phyloP scores from a whole-genome alignment of 192 early-diverging fungal species.

The Coemansia nantahalensis region DNA sequence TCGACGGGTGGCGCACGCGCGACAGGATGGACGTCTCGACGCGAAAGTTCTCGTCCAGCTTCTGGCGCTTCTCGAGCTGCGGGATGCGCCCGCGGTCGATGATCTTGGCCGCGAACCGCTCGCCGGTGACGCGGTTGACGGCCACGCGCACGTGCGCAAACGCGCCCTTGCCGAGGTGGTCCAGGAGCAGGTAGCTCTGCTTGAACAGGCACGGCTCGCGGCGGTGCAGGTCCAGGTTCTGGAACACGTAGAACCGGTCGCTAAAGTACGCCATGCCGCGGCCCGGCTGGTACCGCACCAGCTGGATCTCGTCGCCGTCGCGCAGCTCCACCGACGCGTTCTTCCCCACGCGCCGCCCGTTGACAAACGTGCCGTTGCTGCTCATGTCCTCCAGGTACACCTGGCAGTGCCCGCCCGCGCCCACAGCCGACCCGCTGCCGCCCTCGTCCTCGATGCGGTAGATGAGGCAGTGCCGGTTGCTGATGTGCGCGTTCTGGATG shows the following conservation, averaged over 20 bases:
- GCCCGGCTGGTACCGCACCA: slow-evolving; percentile 51
- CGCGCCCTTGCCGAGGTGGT: slow-evolving; percentile 45
- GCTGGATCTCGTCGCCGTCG: slow-evolving; percentile 63
- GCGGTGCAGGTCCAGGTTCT: slow-evolving; percentile 41
- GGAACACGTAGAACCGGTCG: slow-evolving; percentile 48
- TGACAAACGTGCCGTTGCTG: slow-evolving; percentile 72
- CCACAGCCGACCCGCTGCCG: neutral
- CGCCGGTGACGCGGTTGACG: slow-evolving; percentile 61
- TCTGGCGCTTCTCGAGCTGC: slow-evolving; percentile 32
- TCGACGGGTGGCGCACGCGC: slow-evolving; percentile 45
- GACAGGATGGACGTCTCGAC: slow-evolving; percentile 51
- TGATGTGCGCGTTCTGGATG: slow-evolving; percentile 50
- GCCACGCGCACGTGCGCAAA: slow-evolving; percentile 72
- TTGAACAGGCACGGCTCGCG: slow-evolving; percentile 45
- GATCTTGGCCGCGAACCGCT: slow-evolving; percentile 72
- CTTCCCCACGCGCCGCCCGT: slow-evolving; percentile 55
- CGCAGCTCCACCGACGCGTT: slow-evolving; percentile 55
- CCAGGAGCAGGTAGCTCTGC: slow-evolving; percentile 41
- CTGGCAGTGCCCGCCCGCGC: slow-evolving; percentile 5
- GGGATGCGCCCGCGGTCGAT: slow-evolving; percentile 60
- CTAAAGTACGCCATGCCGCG: slow-evolving; percentile 46
- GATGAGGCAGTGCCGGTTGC: slow-evolving; percentile 56
- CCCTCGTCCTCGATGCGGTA: slow-evolving; percentile 38
- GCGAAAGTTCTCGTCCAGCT: slow-evolving; percentile 48
- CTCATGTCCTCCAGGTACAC: slow-evolving; percentile 56